A percentile compares a stretch with the other conserved stretches of the same genome.
These are phyloP conservation scores for Mycena rosella DNA, from an alignment of 768 basidiomycete genomes.

Conservation along the genomic window DNA sequence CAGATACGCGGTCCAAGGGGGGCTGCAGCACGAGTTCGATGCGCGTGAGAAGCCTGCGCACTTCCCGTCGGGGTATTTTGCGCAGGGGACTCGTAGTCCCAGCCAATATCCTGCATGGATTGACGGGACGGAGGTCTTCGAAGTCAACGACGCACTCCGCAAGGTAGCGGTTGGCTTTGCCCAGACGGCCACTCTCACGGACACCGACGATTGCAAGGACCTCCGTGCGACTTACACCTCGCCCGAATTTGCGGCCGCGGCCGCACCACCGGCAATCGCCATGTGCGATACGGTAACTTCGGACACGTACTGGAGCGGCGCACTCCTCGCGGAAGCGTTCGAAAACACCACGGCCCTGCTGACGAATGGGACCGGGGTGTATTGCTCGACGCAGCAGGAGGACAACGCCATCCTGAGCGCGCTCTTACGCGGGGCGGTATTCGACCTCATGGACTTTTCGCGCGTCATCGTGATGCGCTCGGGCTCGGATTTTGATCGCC, in stretches of 20 bases:
- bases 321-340: constrained; percentile 49
- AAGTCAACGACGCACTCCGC: constrained; percentile 53
- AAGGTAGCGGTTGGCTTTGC: constrained; percentile 41
- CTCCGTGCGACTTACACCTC: constrained; percentile 43
- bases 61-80: constrained; percentile 49
- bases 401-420: constrained; percentile 56
- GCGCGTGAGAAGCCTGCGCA: constrained; percentile 50
- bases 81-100: constrained; percentile 28
- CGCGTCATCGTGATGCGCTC: constrained; percentile 56
- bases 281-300: constrained; percentile 47
- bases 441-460: constrained; percentile 51
- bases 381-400: constrained; percentile 54
- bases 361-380: constrained; percentile 50
- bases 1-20: constrained; percentile 48
- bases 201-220: constrained; percentile 28
- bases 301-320: constrained; percentile 49
- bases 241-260: constrained; percentile 44
- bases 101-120: constrained; percentile 32
- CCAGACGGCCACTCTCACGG: constrained; percentile 36
- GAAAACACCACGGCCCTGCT: constrained; percentile 42
- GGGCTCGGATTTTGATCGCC: constrained; percentile 49
- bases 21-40: constrained; percentile 53
- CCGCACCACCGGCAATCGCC: constrained; percentile 43
- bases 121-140: constrained; percentile 50
- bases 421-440: constrained; percentile 49